These are phyloP conservation scores for Alnus rubra DNA, from an alignment of 306 rosid genomes.

Conservation along the genomic window DNA sequence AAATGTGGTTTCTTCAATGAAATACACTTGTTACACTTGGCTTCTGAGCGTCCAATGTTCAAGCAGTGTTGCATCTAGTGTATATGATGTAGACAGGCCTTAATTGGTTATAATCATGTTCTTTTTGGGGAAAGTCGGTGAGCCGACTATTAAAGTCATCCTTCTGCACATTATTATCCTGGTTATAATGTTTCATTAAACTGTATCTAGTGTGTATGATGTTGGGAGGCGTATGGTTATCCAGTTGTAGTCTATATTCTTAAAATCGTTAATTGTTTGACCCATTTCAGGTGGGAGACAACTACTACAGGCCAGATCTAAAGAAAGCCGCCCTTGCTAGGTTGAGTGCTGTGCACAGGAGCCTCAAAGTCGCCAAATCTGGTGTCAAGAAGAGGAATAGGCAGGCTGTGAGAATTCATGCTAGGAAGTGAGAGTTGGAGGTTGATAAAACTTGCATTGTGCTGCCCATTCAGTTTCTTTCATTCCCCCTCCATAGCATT, in stretches of 20 bases:
- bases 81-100: too few species aligned
- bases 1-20: constrained; percentile 32
- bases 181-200: too few species aligned
- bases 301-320: constrained; percentile 83
- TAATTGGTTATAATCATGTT: background rate
- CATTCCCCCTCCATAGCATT: background rate
- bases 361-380: constrained; percentile 88
- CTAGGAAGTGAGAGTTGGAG: constrained; percentile 26
- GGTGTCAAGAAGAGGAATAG: constrained; percentile 95
- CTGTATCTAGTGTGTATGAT: too few species aligned
- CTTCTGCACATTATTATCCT: too few species aligned
- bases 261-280: too few species aligned
- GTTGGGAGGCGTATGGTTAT: too few species aligned
- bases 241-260: too few species aligned
- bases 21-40: constrained; percentile 56
- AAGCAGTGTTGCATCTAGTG: too few species aligned
- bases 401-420: constrained; percentile 49
- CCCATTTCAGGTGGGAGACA: constrained; percentile 52
- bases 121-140: too few species aligned
- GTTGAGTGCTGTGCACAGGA: constrained; percentile 83
- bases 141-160: too few species aligned
- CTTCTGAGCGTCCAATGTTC: constrained; percentile 50
- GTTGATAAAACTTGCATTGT: constrained; percentile 5
- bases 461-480: background rate
- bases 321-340: constrained; percentile 87